Conservation (phyloP, 2,329 filamentous ascomycete species). For the Fusarium drepaniforme region DNA sequence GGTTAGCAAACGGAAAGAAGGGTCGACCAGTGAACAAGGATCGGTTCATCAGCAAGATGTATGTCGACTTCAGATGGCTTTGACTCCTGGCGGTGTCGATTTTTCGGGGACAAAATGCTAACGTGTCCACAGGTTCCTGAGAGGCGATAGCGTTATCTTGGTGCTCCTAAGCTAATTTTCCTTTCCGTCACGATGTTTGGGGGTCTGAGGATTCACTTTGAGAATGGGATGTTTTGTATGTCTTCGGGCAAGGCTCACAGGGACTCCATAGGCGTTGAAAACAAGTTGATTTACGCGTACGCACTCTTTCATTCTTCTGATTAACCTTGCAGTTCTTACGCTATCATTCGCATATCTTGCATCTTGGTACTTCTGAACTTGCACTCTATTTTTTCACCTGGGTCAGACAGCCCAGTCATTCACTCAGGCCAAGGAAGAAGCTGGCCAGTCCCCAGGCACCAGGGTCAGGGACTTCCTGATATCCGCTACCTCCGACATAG, state of each 20-base stretch:
- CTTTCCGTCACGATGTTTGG: constrained; percentile 28
- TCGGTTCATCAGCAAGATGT: constrained; percentile 98
- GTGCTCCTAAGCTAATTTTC: constrained; percentile 78
- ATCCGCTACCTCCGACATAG: constrained; percentile 59
- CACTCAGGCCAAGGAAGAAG: constrained; percentile 81
- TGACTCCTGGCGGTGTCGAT: constrained; percentile 21
- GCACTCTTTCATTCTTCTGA: constrained; percentile 11
- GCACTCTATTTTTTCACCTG: background rate
- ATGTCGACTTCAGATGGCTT: constrained; percentile 50
- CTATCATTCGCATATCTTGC: background rate
- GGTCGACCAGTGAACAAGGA: constrained; percentile 96
- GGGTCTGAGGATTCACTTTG: constrained; percentile 36
- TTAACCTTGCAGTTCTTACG: constrained; percentile 6
- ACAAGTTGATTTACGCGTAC: constrained; percentile 43
- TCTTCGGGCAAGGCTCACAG: constrained; percentile 47
- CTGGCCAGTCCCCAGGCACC: constrained; percentile 82
- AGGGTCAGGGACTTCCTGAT: constrained; percentile 65
- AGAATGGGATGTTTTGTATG: constrained; percentile 45
- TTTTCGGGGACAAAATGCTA: constrained; percentile 20
- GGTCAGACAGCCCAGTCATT: constrained; percentile 45
- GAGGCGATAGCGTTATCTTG: constrained; percentile 89
- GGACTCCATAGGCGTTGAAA: constrained; percentile 56
- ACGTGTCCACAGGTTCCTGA: constrained; percentile 74
- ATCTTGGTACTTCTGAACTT: background rate
- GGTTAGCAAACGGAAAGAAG: constrained; percentile 86